These are phyloP conservation scores for Ganoderma lingzhi DNA, from an alignment of 1,284 basidiomycete genomes.

Conservation along the genomic window DNA sequence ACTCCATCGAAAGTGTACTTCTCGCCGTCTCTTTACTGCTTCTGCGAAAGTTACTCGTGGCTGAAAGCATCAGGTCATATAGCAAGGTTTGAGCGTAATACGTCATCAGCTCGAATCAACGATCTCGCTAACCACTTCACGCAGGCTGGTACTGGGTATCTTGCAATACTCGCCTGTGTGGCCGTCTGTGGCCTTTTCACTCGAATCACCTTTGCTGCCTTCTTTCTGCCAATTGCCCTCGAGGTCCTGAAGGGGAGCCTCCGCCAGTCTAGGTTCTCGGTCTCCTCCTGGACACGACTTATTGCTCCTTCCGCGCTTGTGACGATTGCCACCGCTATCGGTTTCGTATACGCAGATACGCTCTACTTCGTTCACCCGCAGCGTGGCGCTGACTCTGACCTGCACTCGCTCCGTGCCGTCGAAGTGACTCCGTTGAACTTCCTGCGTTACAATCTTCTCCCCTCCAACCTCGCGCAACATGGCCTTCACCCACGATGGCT, in stretches of 20 bases:
- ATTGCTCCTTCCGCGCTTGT: constrained; percentile 34
- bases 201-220: constrained; percentile 47
- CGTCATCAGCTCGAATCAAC: not conserved
- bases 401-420: constrained; percentile 18
- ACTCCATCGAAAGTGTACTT: constrained; percentile 47
- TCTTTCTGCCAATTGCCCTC: constrained; percentile 43
- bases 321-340: constrained; percentile 27
- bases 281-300: constrained; percentile 20
- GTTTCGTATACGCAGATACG: constrained; percentile 41
- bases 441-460: constrained; percentile 47
- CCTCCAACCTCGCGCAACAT: constrained; percentile 48
- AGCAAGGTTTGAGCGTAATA: not conserved
- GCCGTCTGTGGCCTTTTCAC: constrained; percentile 44
- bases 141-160: constrained; percentile 17
- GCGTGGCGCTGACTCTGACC: constrained; percentile 12
- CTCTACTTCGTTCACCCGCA: constrained; percentile 39
- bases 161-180: constrained; percentile 34
- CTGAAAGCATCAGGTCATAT: constrained; percentile 5
- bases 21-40: constrained; percentile 42
- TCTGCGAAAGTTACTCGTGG: constrained; percentile 20
- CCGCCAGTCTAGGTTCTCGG: constrained; percentile 17
- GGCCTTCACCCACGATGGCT: constrained; percentile 52
- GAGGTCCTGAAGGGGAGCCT: constrained; percentile 36
- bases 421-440: constrained; percentile 50
- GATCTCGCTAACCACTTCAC: not conserved